A percentile compares a stretch with the other conserved stretches of the same genome.
Conservation (phyloP, 441 rosid genomes). For the Arabidopsis hybrid region DNA sequence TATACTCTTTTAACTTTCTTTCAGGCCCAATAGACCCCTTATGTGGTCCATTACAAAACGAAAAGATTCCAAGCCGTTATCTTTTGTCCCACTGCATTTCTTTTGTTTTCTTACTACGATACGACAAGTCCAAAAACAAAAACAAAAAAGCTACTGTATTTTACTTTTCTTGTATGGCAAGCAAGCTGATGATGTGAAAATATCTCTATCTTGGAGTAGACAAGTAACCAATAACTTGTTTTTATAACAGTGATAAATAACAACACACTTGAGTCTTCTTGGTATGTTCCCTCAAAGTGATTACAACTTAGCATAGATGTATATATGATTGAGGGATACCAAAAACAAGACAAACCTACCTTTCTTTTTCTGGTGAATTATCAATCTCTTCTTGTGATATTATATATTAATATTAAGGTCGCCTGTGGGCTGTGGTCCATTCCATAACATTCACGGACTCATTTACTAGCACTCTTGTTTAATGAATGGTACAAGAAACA, state of each 20-base stretch:
- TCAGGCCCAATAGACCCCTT: constrained; percentile 2
- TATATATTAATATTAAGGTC: not conserved
- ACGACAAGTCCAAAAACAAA: too few relatives aligned
- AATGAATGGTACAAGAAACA: constrained; percentile 14
- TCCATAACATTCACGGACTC: constrained; percentile 30
- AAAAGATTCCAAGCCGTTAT: constrained; percentile 3
- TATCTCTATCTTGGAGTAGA: not conserved
- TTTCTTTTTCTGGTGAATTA: constrained; percentile 11
- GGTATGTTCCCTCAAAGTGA: constrained; percentile 13
- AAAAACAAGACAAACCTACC: constrained; percentile 29
- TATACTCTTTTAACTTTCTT: not conserved
- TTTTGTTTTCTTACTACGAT: not conserved
- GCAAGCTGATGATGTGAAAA: not conserved
- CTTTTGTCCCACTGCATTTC: not conserved
- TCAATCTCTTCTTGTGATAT: constrained; percentile 7
- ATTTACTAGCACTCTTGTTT: constrained; percentile 4
- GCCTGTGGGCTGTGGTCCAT: constrained; percentile 17
- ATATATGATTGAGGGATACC: not conserved
- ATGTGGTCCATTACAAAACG: not conserved
- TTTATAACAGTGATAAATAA: not conserved
- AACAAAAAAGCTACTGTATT: too few relatives aligned
- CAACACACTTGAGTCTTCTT: not conserved
- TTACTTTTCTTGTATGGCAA: too few relatives aligned
- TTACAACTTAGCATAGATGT: not conserved
- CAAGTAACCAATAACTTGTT: not conserved